Evolutionary conservation across 441 rosid genomes (phyloP).

Genomic region (Rhodomyrtus psidioides): DNA sequence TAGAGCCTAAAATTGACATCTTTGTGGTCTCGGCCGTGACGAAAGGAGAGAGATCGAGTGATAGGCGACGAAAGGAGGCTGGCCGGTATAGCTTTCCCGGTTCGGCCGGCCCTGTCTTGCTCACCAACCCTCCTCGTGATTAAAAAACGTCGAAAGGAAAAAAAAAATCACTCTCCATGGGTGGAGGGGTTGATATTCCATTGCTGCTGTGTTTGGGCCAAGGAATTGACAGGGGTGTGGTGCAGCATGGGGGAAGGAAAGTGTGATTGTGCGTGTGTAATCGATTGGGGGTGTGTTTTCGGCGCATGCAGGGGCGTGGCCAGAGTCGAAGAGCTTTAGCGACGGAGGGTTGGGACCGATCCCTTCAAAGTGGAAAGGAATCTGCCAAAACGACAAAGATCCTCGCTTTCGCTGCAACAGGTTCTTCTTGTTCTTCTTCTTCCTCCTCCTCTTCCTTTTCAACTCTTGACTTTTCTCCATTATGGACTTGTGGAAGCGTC

Average conservation of each 20-base stretch:
- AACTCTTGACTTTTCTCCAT: neutral
- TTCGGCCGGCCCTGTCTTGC: no score
- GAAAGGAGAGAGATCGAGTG: neutral
- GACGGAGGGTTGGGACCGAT: conserved; percentile 64
- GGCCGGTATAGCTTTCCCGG: neutral
- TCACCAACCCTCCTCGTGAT: neutral
- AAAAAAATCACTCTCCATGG: neutral
- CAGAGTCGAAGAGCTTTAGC: conserved; percentile 61
- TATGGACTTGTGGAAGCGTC: neutral
- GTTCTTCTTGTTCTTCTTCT: conserved; percentile 3
- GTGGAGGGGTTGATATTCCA: neutral
- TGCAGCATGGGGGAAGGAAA: neutral
- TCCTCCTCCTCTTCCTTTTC: neutral
- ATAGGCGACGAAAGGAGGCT: neutral
- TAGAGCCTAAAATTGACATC: neutral
- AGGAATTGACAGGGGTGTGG: neutral
- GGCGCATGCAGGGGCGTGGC: conserved; percentile 49
- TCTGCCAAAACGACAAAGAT: conserved; percentile 40
- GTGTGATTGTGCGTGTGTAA: neutral
- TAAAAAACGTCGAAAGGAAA: neutral
- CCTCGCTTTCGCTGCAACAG: conserved; percentile 47
- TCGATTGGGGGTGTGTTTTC: neutral
- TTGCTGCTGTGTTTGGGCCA: neutral
- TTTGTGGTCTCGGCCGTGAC: neutral
- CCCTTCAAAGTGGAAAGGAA: conserved; percentile 67